Base-by-base conservation (phyloP, 306 rosid genomes). In the Clitoria ternatea region DNA sequence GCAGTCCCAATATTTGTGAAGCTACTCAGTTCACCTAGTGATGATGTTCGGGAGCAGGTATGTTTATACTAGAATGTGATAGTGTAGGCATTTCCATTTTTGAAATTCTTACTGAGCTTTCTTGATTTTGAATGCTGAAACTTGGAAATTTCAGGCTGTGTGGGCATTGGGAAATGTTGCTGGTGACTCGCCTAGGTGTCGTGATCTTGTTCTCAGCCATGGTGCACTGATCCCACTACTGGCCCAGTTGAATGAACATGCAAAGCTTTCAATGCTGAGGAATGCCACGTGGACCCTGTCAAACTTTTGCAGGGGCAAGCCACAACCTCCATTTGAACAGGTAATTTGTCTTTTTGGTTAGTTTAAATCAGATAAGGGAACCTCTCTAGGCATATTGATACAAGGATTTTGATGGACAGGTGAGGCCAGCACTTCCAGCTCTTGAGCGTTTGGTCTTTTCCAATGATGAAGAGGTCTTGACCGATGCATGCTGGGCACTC, bases 141-240 rank as follows among this genome's bases (percentile, higher is more conserved):
- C 75, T 71, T 9, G 52, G n/a, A 45, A 50, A 75, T 35, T 75
- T 18, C 68, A 92, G 97, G 97, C 97, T 6, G 96, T 92, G 45
- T 92, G 97, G 97, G 97, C 97, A 7, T 72, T 92, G 83, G 97
- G 97, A 79, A 92, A 92, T 22, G 97, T 92, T 77, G 97, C 97
- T 26, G 97, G 97, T 76, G 97, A 92, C 70, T 92, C 97, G 2
- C 97, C 97, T 73, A 87, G 89, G 83, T 92, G 96, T 27, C 94
- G 97, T 15, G 97, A 92, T 84, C 96, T 92, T 66, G 97, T 92
- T 69, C 96, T 92, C 10, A 24, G 86, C 77, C 78, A 83, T 60
- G 97, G 97, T 32, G 97, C 97, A 22, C 42, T 92, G 81, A 32
- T 85, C 70, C 97, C 97, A 2, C 66, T 92, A 59, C 63, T 92